These are phyloP conservation scores for Lasiosphaeria ovina DNA, from an alignment of 495 filamentous ascomycete species.

Conservation along the genomic window DNA sequence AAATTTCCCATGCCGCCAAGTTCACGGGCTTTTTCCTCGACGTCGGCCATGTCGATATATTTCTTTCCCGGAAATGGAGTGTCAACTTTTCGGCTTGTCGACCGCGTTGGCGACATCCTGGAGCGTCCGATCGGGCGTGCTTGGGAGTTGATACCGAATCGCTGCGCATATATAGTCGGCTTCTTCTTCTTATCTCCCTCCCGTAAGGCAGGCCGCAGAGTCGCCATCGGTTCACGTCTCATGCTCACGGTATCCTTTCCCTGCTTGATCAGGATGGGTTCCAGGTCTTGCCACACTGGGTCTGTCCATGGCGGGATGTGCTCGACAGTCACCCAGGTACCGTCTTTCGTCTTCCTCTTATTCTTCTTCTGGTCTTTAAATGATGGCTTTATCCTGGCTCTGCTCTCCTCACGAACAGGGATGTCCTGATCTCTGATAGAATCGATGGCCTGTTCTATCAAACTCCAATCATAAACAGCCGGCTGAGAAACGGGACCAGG, in stretches of 20 bases:
- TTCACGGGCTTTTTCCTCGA: background rate
- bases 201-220: conserved; percentile 32
- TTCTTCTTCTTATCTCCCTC: conserved; percentile 16
- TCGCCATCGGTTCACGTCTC: conserved; percentile 17
- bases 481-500: too few relatives aligned
- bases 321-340: too few relatives aligned
- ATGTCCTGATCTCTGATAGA: too few relatives aligned
- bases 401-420: too few relatives aligned
- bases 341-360: too few relatives aligned
- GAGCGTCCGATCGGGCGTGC: conserved; percentile 29
- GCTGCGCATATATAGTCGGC: conserved; percentile 34
- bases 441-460: too few relatives aligned
- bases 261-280: too few relatives aligned
- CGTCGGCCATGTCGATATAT: conserved; percentile 8
- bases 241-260: background rate
- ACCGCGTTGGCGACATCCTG: conserved; percentile 31
- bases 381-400: too few relatives aligned
- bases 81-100: conserved; percentile 22
- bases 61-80: conserved; percentile 7
- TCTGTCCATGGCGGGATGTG: too few relatives aligned
- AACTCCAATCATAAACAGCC: too few relatives aligned
- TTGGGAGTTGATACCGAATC: conserved; percentile 35
- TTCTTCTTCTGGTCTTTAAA: too few relatives aligned
- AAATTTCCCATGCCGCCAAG: conserved; percentile 11
- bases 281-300: too few relatives aligned